These are phyloP conservation scores for Kwoniella bestiolae DNA, from an alignment of 768 basidiomycete genomes.

Conservation along the genomic window DNA sequence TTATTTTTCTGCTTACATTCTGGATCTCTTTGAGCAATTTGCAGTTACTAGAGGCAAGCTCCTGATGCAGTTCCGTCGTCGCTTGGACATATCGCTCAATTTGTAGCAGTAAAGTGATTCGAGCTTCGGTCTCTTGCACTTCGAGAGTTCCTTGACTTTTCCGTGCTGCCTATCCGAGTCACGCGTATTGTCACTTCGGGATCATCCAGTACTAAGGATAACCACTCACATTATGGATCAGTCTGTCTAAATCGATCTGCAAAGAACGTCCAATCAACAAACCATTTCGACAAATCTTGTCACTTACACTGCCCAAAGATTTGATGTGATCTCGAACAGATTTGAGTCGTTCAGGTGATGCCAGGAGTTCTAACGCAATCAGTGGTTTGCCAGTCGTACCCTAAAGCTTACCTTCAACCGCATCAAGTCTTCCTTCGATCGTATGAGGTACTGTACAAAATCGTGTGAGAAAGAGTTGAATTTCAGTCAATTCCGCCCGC, in stretches of 20 bases:
- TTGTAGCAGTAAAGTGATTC: conserved; percentile 65
- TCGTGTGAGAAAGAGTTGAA: neutral
- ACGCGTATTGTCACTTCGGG: too few relatives aligned
- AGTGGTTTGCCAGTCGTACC: neutral
- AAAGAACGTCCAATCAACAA: too few relatives aligned
- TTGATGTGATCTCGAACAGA: neutral
- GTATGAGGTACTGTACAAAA: conserved; percentile 45
- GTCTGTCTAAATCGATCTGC: conserved; percentile 83
- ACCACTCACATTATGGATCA: conserved; percentile 64
- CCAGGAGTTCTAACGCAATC: conserved; percentile 8
- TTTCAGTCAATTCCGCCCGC: conserved; percentile 1
- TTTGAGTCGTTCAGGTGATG: conserved; percentile 1
- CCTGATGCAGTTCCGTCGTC: neutral
- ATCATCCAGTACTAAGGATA: too few relatives aligned
- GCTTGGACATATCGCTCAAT: conserved; percentile 69
- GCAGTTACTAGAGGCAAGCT: neutral
- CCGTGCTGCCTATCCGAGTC: conserved; percentile 13
- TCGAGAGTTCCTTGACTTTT: neutral
- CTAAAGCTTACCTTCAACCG: conserved; percentile 74
- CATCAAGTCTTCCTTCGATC: conserved; percentile 81
- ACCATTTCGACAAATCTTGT: conserved; percentile 26
- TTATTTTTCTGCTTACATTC: neutral
- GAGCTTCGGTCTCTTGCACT: conserved; percentile 24
- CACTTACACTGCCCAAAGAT: neutral
- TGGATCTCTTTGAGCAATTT: conserved; percentile 52